A percentile compares a stretch with the other conserved stretches of the same genome.
Conservation (phyloP, 768 basidiomycete species). For the Sarcodon sp. region DNA sequence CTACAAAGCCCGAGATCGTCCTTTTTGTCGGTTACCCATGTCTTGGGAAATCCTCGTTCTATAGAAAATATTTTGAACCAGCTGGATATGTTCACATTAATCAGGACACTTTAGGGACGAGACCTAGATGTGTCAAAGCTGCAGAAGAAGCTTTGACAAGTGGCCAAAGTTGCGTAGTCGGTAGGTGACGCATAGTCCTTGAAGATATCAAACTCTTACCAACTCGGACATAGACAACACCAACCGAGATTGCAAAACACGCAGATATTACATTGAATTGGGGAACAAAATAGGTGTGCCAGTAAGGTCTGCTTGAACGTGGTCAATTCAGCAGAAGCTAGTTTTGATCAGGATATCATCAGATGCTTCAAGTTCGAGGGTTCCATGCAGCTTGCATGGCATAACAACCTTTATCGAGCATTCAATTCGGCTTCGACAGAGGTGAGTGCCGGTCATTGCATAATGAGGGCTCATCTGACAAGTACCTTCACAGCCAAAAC, state of each 20-base stretch:
- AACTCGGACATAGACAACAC: constrained; percentile 59
- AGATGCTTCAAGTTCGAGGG: constrained; percentile 73
- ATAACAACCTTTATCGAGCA: constrained; percentile 87
- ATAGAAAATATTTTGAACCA: constrained; percentile 48
- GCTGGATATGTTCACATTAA: constrained; percentile 74
- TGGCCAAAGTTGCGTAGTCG: constrained; percentile 65
- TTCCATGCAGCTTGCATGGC: constrained; percentile 75
- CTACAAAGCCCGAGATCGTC: constrained; percentile 29
- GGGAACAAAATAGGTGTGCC: constrained; percentile 42
- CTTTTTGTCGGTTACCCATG: constrained; percentile 52
- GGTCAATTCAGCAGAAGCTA: background rate
- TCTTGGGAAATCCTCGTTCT: constrained; percentile 79
- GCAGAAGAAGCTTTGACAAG: constrained; percentile 39
- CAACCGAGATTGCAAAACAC: constrained; percentile 62
- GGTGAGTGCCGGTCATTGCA: constrained; percentile 16
- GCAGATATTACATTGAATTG: constrained; percentile 59
- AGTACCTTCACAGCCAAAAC: constrained; percentile 23
- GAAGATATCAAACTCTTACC: background rate
- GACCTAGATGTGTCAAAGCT: constrained; percentile 60
- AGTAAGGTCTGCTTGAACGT: constrained; percentile 31
- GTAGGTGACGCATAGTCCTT: constrained; percentile 23
- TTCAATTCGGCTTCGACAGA: constrained; percentile 42
- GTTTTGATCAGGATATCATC: background rate
- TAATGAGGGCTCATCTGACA: constrained; percentile 1
- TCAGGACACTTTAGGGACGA: constrained; percentile 70